These are phyloP conservation scores for Anisogramma anomala DNA, from an alignment of 2,329 filamentous ascomycete species.

Conservation along the genomic window DNA sequence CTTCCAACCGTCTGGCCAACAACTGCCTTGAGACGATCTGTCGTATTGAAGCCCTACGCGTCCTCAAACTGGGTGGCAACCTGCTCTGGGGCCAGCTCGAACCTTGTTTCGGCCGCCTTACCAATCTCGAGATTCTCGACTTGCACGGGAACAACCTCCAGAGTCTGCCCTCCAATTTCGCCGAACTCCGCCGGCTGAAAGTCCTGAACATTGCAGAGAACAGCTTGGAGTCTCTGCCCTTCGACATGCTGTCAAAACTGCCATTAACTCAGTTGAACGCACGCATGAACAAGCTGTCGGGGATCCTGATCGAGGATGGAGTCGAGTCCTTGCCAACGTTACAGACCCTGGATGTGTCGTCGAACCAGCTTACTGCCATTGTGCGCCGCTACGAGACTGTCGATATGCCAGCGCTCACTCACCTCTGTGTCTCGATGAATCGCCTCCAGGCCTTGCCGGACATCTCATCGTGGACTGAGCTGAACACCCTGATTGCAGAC, in stretches of 20 bases:
- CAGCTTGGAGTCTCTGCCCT: slow-evolving; percentile 57
- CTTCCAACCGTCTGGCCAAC: slow-evolving; percentile 69
- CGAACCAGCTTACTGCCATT: slow-evolving; percentile 57
- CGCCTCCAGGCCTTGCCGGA: slow-evolving; percentile 62
- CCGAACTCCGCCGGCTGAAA: slow-evolving; percentile 57
- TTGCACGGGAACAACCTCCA: slow-evolving; percentile 70
- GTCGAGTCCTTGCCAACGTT: slow-evolving; percentile 50
- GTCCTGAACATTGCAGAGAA: slow-evolving; percentile 75
- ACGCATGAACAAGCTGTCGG: slow-evolving; percentile 67
- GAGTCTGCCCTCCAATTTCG: slow-evolving; percentile 54
- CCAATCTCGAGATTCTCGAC: slow-evolving; percentile 67
- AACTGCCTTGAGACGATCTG: slow-evolving; percentile 60
- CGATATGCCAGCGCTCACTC: slow-evolving; percentile 59
- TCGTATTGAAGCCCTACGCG: slow-evolving; percentile 60
- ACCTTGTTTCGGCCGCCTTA: slow-evolving; percentile 49
- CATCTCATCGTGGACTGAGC: slow-evolving; percentile 59
- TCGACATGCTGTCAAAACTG: slow-evolving; percentile 54
- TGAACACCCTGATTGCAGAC: slow-evolving; percentile 64
- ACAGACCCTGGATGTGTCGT: slow-evolving; percentile 65
- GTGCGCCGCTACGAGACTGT: slow-evolving; percentile 32
- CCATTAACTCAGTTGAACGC: slow-evolving; percentile 63
- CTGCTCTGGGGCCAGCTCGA: slow-evolving; percentile 57
- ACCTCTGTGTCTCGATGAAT: slow-evolving; percentile 71
- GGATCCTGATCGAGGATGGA: slow-evolving; percentile 55
- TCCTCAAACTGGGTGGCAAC: slow-evolving; percentile 75